Base-by-base conservation (phyloP, 257 asterid genomes). In the Scutellaria minor region DNA sequence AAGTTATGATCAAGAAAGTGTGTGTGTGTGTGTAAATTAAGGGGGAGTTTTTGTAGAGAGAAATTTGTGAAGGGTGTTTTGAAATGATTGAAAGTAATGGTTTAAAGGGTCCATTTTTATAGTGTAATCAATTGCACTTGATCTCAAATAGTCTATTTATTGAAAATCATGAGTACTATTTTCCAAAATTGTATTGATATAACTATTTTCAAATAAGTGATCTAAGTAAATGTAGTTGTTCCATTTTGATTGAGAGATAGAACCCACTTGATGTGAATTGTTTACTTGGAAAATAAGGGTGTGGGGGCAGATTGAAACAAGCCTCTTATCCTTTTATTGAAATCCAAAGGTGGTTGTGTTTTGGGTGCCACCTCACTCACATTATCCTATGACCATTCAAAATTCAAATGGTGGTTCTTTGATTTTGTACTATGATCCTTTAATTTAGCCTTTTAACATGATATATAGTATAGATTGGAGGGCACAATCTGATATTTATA, bases 11-110 rank as follows among this genome's bases (percentile, higher is more conserved):
- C 14, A 47, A n/a, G 14, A 47, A 47, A 46, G 14, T 52, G 8
- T 3, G 35, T 9, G 46, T 59, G 27, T 40, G 60, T 57, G 44
- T 51, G 14, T 42, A 35, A 11, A 9, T 11, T 41, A 35, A 46
- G 12, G 63, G 35, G 45, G 50, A 65, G 47, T 9, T 66, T 37
- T 72, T 45, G 20, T 74, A 37, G 56, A 74, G 68, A 78, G 62
- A 64, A 60, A 50, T 60, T 39, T 63, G 65, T 31, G 37, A 31
- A 20, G 64, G 60, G 64, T 44, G 35, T 47, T 31, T 71, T 24
- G 73, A 79, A 83, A 78, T 83, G 84, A 81, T 76, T 83, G 80
- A 57, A 77, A 67, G 64, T 75, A 73, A 66, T 76, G 80, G 81
- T 35, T 71, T 70, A 63, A 46, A 62, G 61, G 79, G 79, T 64